Percentiles rank a stretch among this genome's conserved stretches.
These are phyloP conservation scores for Aspergillus flavus DNA, from an alignment of 2,329 filamentous ascomycete genomes.

Conservation along the genomic window DNA sequence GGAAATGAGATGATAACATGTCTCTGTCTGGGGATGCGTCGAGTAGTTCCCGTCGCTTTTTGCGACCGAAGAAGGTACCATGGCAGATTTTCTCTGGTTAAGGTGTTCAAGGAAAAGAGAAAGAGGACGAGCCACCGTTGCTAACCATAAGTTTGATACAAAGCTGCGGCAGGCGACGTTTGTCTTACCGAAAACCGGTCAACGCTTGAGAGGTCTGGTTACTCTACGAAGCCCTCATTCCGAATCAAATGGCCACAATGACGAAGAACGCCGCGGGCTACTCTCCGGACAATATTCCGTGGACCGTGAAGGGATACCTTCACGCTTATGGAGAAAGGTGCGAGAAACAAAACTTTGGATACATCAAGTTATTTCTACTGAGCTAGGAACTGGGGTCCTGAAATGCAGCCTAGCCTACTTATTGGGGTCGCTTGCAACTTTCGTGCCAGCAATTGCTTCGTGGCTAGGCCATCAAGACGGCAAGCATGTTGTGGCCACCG, in stretches of 20 bases:
- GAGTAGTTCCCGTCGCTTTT: conserved; percentile 33
- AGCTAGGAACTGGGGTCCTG: conserved; percentile 75
- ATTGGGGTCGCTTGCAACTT: conserved; percentile 82
- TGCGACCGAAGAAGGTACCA: conserved; percentile 38
- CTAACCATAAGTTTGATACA: conserved; percentile 6
- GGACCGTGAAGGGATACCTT: conserved; percentile 16
- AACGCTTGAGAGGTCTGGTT: conserved; percentile 78
- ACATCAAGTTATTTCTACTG: conserved; percentile 67
- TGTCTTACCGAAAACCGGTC: conserved; percentile 82
- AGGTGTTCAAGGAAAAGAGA: neutral
- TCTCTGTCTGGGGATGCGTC: conserved; percentile 31
- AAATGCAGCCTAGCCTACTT: conserved; percentile 92
- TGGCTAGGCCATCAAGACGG: conserved; percentile 83
- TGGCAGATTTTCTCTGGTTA: neutral
- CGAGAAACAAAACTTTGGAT: conserved; percentile 44
- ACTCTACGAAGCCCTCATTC: conserved; percentile 65
- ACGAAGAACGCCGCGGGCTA: conserved; percentile 43
- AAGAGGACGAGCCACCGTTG: neutral
- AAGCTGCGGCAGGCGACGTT: conserved; percentile 82
- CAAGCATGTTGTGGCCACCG: conserved; percentile 90
- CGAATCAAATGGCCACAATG: conserved; percentile 27
- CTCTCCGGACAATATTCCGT: conserved; percentile 29
- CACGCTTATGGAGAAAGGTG: conserved; percentile 28
- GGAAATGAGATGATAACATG: conserved; percentile 32
- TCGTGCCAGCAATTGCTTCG: conserved; percentile 71